Conservation (phyloP, 768 basidiomycete genomes). For the Kwoniella dejecticola region DNA sequence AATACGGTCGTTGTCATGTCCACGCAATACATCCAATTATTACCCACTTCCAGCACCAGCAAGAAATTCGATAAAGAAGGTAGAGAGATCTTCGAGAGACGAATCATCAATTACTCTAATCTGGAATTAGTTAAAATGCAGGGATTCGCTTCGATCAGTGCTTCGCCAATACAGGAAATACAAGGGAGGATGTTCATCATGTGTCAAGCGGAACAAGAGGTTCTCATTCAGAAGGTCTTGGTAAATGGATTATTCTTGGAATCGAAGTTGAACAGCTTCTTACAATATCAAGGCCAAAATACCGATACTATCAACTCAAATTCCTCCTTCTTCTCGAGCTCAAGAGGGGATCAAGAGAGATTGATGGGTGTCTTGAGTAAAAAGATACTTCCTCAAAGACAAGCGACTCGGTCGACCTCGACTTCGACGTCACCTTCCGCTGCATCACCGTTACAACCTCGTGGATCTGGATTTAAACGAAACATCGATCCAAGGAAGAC, state of each 20-base stretch:
- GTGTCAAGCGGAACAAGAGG: constrained; percentile 82
- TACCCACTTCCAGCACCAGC: constrained; percentile 50
- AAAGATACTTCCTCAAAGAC: no score
- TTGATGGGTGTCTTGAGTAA: no score
- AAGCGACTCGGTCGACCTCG: no score
- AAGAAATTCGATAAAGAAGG: constrained; percentile 1
- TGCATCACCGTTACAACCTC: neutral
- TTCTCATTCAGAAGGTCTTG: constrained; percentile 78
- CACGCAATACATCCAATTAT: constrained; percentile 70
- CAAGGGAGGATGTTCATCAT: constrained; percentile 74
- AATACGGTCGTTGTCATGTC: constrained; percentile 85
- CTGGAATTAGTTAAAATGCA: constrained; percentile 90
- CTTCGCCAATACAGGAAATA: constrained; percentile 18
- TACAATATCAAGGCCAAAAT: constrained; percentile 35
- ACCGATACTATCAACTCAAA: no score
- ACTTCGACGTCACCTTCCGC: neutral
- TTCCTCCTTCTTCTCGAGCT: no score
- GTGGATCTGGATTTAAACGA: no score
- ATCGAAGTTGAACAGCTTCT: constrained; percentile 63
- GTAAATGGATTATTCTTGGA: constrained; percentile 88
- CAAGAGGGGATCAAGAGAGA: no score
- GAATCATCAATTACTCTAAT: constrained; percentile 75
- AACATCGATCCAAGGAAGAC: constrained; percentile 61
- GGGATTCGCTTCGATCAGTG: constrained; percentile 63
- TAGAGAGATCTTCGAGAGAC: constrained; percentile 59